phyloP scores from a whole-genome alignment of 192 early-diverging fungal genomes.

The Backusella circina region DNA sequence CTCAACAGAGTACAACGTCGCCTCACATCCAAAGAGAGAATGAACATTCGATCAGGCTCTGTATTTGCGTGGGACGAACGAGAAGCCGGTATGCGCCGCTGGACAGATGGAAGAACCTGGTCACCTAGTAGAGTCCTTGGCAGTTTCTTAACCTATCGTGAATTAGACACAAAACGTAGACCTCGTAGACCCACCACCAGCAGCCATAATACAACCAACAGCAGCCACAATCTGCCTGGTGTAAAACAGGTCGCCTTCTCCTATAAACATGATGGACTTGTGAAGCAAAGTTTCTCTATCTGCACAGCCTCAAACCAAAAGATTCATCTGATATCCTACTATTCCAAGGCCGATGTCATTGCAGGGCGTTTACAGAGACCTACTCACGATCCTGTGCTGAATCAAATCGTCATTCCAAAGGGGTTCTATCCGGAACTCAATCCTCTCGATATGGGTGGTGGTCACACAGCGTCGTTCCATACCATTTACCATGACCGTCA shows the following conservation, averaged over 20 bases:
- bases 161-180: constrained; percentile 65
- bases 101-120: constrained; percentile 93
- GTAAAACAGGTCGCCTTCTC: constrained; percentile 25
- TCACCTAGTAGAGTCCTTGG: constrained; percentile 83
- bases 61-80: constrained; percentile 90
- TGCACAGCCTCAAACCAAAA: constrained; percentile 73
- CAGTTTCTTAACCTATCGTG: constrained; percentile 86
- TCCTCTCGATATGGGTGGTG: constrained; percentile 23
- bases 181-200: constrained; percentile 20
- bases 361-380: constrained; percentile 64
- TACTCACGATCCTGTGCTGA: constrained; percentile 57
- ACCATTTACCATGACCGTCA: neutral
- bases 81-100: constrained; percentile 86
- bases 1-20: constrained; percentile 75
- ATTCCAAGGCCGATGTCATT: constrained; percentile 72
- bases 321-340: constrained; percentile 89
- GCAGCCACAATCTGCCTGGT: neutral
- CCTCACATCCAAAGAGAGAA: constrained; percentile 77
- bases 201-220: neutral
- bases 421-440: constrained; percentile 84
- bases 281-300: constrained; percentile 87
- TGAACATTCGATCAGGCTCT: constrained; percentile 76
- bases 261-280: constrained; percentile 75
- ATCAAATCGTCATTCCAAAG: constrained; percentile 65
- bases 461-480: constrained; percentile 13